A percentile compares a stretch with the other conserved stretches of the same genome.
Conservation (phyloP, 345 rosid species). For the Eucalyptus dawsonii region DNA sequence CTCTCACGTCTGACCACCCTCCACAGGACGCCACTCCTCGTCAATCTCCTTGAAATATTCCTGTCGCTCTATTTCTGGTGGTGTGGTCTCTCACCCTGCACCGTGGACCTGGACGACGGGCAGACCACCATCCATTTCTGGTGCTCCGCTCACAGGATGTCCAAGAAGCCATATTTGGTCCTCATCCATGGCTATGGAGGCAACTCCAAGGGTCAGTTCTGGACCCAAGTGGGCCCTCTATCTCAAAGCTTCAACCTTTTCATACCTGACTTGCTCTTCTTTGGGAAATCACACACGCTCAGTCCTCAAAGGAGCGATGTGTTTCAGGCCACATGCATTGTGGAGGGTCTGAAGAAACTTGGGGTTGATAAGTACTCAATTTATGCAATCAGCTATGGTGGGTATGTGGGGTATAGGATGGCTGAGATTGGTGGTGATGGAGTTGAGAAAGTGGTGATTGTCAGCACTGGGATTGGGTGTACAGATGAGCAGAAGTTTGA, state of each 20-base stretch:
- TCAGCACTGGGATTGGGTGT: conserved; percentile 47
- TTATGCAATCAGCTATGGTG: conserved; percentile 70
- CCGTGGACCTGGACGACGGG: conserved; percentile 39
- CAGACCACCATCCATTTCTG: conserved; percentile 57
- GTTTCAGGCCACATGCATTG: conserved; percentile 51
- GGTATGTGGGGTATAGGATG: conserved; percentile 63
- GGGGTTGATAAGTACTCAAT: conserved; percentile 35
- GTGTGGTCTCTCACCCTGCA: conserved; percentile 40
- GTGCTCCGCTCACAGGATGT: conserved; percentile 33
- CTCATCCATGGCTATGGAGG: conserved; percentile 74
- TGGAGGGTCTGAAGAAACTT: conserved; percentile 34
- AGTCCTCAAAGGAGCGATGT: conserved; percentile 23
- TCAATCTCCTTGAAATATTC: conserved; percentile 17
- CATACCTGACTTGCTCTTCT: conserved; percentile 65
- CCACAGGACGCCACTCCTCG: conserved; percentile 6
- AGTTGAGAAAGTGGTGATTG: conserved; percentile 58
- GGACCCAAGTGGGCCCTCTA: conserved; percentile 33
- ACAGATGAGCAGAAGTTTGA: conserved; percentile 27
- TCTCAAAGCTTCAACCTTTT: conserved; percentile 39
- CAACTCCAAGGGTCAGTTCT: conserved; percentile 59
- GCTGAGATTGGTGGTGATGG: conserved; percentile 38
- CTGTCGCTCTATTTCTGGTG: conserved; percentile 31
- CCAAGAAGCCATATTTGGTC: conserved; percentile 27
- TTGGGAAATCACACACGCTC: conserved; percentile 36
- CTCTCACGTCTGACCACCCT: not conserved